A percentile compares a stretch with the other conserved stretches of the same genome.
Conservation (phyloP, 2,329 filamentous ascomycete species). For the Fusarium guadeloupense region DNA sequence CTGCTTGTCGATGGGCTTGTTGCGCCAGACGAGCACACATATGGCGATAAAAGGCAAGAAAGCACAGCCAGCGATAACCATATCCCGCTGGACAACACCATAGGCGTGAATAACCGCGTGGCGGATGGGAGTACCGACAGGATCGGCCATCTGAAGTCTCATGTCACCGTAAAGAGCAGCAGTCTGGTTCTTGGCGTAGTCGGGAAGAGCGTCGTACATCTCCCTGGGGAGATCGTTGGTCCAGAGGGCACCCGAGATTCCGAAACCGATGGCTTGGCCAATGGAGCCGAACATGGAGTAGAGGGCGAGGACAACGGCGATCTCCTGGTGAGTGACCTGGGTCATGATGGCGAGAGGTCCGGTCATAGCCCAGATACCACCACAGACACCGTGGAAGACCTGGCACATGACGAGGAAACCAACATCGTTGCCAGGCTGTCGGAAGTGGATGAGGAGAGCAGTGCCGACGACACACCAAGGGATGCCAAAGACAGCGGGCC, state of each 20-base stretch:
- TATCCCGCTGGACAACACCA: constrained; percentile 58
- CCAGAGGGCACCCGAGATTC: constrained; percentile 47
- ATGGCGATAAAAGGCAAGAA: constrained; percentile 47
- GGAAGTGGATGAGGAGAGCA: constrained; percentile 51
- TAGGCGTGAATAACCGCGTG: constrained; percentile 69
- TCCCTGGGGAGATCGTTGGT: constrained; percentile 50
- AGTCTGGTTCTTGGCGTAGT: constrained; percentile 47
- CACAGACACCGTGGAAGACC: constrained; percentile 60
- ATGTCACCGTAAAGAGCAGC: constrained; percentile 64
- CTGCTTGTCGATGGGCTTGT: constrained; percentile 57
- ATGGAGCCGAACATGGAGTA: constrained; percentile 44
- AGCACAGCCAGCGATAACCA: constrained; percentile 53
- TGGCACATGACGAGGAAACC: constrained; percentile 61
- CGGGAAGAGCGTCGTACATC: constrained; percentile 62
- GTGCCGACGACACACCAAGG: constrained; percentile 64
- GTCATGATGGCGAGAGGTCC: constrained; percentile 45
- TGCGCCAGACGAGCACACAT: constrained; percentile 58
- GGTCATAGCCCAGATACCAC: constrained; percentile 59
- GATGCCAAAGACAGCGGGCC: constrained; percentile 57
- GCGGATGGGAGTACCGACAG: constrained; percentile 55
- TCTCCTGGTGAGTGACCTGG: constrained; percentile 44
- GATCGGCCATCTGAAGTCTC: constrained; percentile 60
- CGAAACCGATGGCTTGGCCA: constrained; percentile 46
- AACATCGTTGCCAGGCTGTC: constrained; percentile 50
- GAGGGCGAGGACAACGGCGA: constrained; percentile 46